phyloP scores from a whole-genome alignment of 306 rosid genomes.

The Vigna trinervia region DNA sequence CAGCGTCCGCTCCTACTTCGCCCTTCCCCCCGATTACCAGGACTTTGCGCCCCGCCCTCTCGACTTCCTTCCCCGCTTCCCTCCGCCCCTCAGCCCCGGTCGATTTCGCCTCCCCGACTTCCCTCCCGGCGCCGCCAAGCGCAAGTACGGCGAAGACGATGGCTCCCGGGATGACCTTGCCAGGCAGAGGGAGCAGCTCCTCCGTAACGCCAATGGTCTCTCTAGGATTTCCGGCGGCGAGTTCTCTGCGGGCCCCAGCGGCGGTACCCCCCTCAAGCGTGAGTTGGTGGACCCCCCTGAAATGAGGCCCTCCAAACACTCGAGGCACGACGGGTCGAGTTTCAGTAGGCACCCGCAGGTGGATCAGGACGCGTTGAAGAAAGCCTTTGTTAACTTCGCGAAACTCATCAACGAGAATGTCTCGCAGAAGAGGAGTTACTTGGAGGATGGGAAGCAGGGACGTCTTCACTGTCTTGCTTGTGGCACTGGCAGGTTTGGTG shows the following conservation, averaged over 20 bases:
- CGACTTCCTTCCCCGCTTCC: constrained; percentile 45
- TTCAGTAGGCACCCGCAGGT: constrained; percentile 52
- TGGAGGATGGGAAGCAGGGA: constrained; percentile 81
- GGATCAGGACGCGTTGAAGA: constrained; percentile 74
- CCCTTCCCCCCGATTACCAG: constrained; percentile 88
- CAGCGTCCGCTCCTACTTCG: constrained; percentile 86
- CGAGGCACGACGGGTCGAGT: constrained; percentile 57
- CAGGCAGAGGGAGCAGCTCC: constrained; percentile 60
- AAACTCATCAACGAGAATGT: constrained; percentile 71
- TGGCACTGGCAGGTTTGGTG: constrained; percentile 65
- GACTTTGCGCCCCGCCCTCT: constrained; percentile 63
- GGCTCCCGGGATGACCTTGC: constrained; percentile 54
- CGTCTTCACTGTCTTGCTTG: constrained; percentile 86
- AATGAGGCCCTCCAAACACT: constrained; percentile 61
- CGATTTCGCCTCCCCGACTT: constrained; percentile 53
- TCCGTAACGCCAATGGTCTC: constrained; percentile 66
- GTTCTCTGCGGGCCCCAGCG: constrained; percentile 56
- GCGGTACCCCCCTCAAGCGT: constrained; percentile 38
- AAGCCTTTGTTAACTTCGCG: constrained; percentile 68
- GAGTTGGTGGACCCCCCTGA: constrained; percentile 38
- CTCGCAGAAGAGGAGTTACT: constrained; percentile 65
- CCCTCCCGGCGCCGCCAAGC: constrained; percentile 66
- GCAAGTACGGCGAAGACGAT: constrained; percentile 58
- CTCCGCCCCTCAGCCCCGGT: constrained; percentile 42
- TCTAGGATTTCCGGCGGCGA: constrained; percentile 49